Evolutionary conservation across 2,329 filamentous ascomycete species (phyloP), one percentile per base, ranked within the genome.

Genomic region (Monilinia laxa): DNA sequence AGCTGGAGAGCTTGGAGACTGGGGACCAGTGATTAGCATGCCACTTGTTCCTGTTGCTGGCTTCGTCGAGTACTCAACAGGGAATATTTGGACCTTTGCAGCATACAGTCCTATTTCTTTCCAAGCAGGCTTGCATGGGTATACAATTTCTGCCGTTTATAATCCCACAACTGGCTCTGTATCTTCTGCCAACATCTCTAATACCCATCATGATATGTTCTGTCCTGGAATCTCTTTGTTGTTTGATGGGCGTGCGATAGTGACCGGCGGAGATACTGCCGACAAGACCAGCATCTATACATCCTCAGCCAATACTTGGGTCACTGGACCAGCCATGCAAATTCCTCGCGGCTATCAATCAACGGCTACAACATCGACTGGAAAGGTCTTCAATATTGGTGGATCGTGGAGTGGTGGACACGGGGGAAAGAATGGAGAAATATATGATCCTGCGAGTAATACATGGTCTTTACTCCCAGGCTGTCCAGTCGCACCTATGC

Each of bases 391-490:
- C 74, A 81, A 79, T 16, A 86, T 71, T 49, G 85, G 86, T 23
- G 85, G 86, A 4, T 85, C 82, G 0, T 85, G 80, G 79, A 82
- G 79, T 12, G 85, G 85, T 40, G 80, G 77, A 0, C 66, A 71
- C 4, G 79, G 81, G 42, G 78, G 78, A 40, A 87, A 87, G 77
- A 81, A 85, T 67, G 85, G 83, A 54, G 86, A 88, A 71, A 74
- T 86, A 23, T 86, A 81, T 72, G 76, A 83, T 66, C 79, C 81
- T 0, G 73, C 68, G 1, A 71, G 76, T 4, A 79, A 83, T 45
- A 74, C 74, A 3, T 87, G 85, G 85, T 80, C 77, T 0, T 70
- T 76, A 25, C 73, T 85, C 0, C 71, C 76, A 1, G 80, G 79
- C 31, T 79, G 79, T 18, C 75, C 77, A 12, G 81, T 82, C 5